Evolutionary conservation across 495 filamentous ascomycete genomes (phyloP), one percentile per base, ranked within the genome.

Genomic region (Xeromyces bisporus): DNA sequence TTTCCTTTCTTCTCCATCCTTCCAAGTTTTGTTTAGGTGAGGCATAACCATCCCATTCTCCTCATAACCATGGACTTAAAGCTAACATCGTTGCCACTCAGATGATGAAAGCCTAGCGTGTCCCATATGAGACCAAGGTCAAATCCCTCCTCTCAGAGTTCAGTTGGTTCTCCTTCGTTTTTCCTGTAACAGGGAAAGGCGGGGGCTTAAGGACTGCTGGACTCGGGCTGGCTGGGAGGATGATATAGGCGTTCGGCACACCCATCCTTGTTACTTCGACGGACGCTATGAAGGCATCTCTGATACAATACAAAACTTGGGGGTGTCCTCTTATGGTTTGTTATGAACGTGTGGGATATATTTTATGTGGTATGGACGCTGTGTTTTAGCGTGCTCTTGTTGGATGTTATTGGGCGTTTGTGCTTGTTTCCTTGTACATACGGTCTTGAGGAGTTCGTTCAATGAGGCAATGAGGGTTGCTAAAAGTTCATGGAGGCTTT

Each of bases 51-150:
- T 31, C 32, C 33, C 27, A 34, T 10, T 27, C 20, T 15, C 18
- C 26, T n/a, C n/a, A n/a, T n/a, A n/a, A n/a, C n/a, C n/a, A n/a
- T n/a, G n/a, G n/a, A n/a, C n/a, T n/a, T n/a, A n/a, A n/a, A n/a
- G n/a, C n/a, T n/a, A n/a, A n/a, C n/a, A n/a, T n/a, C n/a, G n/a
- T n/a, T n/a, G n/a, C n/a, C n/a, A n/a, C 32, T 3, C 51, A 93
- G 81, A 91, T 96, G 89, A 97, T 94, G 89, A 94, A 92, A 93
- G 80, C 81, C 72, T 79, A 79, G 80, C 66, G 87, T 94, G 87
- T 78, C 73, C 44, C 58, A 63, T 76, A 75, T 87, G 83, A 93
- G 68, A 66, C 20, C 20, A 5, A 5, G 9, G 20, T 21, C 20
- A 58, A 58, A 69, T 71, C 71, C 62, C 69, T 62, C 46, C 64